Base-by-base conservation (phyloP, 2,329 filamentous ascomycete genomes). In the Ophiobolus disseminans region DNA sequence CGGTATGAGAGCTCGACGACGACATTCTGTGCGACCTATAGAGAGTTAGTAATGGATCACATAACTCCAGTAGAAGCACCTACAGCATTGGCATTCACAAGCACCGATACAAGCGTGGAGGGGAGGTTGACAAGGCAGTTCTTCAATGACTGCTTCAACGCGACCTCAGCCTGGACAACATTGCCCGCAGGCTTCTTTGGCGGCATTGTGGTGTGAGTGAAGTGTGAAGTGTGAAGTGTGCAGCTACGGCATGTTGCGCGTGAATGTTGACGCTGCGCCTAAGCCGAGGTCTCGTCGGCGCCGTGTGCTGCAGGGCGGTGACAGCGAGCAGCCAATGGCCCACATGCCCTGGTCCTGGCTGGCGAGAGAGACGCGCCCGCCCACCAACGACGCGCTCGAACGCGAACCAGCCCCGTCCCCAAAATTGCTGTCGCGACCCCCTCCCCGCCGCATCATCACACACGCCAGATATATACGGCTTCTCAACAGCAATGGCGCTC, bases 61-160 rank as follows among this genome's bases (percentile, higher is more conserved):
- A 17, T 31, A 11, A 42, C 28, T 37, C 9, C 25, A 14, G 36
- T 17, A 21, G 50, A 37, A 41, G 17, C 17, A 72, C 88, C 76
- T 80, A 96, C 90, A 34, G 92, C 92, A 70, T 97, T 95, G 62
- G 92, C 84, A 76, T 92, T 96, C 62, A 93, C 85, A 40, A 99
- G 83, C 44, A 96, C 76, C 26, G 90, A 87, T 47, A 95, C 91
- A 47, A 99, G 80, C 20, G 90, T 88, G 4, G 89, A 77, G 38
- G 94, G 94, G 40, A 99, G 83, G 75, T 97, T 97, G 72, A 96
- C 90, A 42, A 99, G 82, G 76, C 94, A 99, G 73, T 88, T 97
- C 79, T 96, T 95, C 50, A 97, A 82, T 14, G 66, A 73, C 61
- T 92, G 90, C 38, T 91, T 85, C 52, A 97, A 82, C 45, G 88